Evolutionary conservation across 108 stramenopile genomes (phyloP), one percentile per base, ranked within the genome.

Genomic region (Seminavis robusta): DNA sequence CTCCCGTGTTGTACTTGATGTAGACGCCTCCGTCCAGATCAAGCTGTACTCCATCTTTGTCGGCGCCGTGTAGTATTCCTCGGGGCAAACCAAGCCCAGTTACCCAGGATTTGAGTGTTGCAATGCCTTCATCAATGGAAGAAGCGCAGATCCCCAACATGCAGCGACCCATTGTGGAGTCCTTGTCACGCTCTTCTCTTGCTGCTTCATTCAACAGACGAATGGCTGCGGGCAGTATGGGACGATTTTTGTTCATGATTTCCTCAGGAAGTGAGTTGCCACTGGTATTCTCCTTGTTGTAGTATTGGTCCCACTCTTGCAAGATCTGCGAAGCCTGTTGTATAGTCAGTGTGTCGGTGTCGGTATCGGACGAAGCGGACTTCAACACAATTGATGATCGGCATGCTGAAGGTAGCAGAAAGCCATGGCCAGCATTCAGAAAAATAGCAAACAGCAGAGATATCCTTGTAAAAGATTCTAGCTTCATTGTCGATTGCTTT

Each of bases 1-100:
- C 92, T 33, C 88, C 88, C 9, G 88, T 83, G 41, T 80, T 85
- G 62, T 89, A 94, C 59, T 94, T 94, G 63, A 94, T 80, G 60
- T 94, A 94, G 0, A 88, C 84, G 1, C 67, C 59, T 20, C 79
- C 81, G 45, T 75, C 36, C 3, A 84, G 44, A 47, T 84, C 78
- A 20, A 93, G 52, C 17, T 85, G 88, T 4, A 84, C 76, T 2
- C 92, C 92, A 54, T 88, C 87, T 8, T 86, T 65, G 46, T 94
- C 92, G 79, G 87, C 83, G 9, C 92, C 92, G 44, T 89, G 88
- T 2, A 94, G 70, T 47, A 94, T 59, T 4, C 92, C 92, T 19
- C 88, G 59, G n/a, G 88, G 88, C 15, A 94, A 43, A 29, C 30
- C 40, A 7, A 88, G 59, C 1, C 71, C 31, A 4, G 79, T 46